These are phyloP conservation scores for Panaeolus papilionaceus DNA, from an alignment of 768 basidiomycete genomes.

Conservation along the genomic window DNA sequence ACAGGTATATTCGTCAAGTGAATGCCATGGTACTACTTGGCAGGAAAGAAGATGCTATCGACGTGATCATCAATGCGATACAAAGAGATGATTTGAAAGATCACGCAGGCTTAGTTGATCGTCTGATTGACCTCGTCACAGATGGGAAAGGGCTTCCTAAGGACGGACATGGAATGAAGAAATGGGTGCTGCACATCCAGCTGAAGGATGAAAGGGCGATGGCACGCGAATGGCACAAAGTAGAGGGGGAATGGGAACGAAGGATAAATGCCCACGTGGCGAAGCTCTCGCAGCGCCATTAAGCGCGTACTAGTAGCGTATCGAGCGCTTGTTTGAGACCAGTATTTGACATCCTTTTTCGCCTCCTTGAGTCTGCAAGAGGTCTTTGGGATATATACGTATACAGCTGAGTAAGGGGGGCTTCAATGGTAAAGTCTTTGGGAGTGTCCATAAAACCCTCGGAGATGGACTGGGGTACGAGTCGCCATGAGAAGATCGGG, in stretches of 20 bases:
- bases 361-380: no score
- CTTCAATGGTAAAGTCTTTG: neutral
- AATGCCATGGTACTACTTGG: constrained; percentile 32
- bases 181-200: neutral
- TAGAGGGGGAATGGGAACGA: neutral
- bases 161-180: constrained; percentile 20
- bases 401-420: neutral
- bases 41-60: constrained; percentile 29
- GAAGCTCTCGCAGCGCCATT: neutral
- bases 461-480: neutral
- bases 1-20: constrained; percentile 40
- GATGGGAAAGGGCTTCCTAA: constrained; percentile 31
- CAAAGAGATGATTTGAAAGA: constrained; percentile 32
- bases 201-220: neutral
- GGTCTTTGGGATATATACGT: no score
- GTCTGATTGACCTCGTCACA: constrained; percentile 32
- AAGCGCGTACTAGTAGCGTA: no score
- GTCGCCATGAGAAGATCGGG: neutral
- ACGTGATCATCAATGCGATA: constrained; percentile 34
- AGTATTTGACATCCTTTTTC: no score
- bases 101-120: constrained; percentile 30
- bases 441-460: neutral
- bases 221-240: neutral
- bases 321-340: no score
- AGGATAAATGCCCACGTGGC: neutral